Percentiles rank a stretch among this genome's conserved stretches.
Evolutionary conservation across 305 asterid genomes (phyloP).

Genomic region (Rubia balearica): DNA sequence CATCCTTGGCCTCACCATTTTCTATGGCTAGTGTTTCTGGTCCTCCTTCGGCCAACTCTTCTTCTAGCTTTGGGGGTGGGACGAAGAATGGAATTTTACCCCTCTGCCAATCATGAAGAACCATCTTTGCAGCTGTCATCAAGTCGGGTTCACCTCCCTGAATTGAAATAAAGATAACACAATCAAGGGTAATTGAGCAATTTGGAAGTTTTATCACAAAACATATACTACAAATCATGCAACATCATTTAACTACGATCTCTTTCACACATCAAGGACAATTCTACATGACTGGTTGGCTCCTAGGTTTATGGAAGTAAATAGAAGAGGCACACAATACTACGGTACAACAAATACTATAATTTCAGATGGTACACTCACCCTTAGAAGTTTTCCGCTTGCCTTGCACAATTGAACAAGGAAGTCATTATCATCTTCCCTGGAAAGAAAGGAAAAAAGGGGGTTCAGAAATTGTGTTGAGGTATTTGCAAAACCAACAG

Average conservation of each 20-base stretch:
- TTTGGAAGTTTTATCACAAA: not conserved
- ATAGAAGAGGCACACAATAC: not conserved
- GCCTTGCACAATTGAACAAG: constrained; percentile 80
- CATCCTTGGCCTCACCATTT: constrained; percentile 23
- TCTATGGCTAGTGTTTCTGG: constrained; percentile 26
- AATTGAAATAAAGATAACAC: not conserved
- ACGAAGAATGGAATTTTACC: constrained; percentile 85
- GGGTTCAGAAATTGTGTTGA: not conserved
- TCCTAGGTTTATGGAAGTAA: not conserved
- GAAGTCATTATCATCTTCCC: constrained; percentile 81
- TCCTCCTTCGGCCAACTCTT: constrained; percentile 25
- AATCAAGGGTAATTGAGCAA: not conserved
- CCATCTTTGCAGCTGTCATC: constrained; percentile 84
- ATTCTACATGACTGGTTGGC: not conserved
- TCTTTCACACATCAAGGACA: too few species aligned
- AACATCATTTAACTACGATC: not conserved
- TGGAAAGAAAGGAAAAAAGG: constrained; percentile 20
- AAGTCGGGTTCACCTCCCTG: constrained; percentile 97
- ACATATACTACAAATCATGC: not conserved
- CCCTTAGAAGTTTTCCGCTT: constrained; percentile 84
- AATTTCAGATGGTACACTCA: constrained; percentile 14
- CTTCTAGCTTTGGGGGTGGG: constrained; percentile 67
- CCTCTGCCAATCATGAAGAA: constrained; percentile 97
- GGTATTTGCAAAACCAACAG: not conserved
- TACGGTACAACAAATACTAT: not conserved